Evolutionary conservation across 2,329 filamentous ascomycete genomes (phyloP), one percentile per base, ranked within the genome.

Genomic region (Venturia carpophila): DNA sequence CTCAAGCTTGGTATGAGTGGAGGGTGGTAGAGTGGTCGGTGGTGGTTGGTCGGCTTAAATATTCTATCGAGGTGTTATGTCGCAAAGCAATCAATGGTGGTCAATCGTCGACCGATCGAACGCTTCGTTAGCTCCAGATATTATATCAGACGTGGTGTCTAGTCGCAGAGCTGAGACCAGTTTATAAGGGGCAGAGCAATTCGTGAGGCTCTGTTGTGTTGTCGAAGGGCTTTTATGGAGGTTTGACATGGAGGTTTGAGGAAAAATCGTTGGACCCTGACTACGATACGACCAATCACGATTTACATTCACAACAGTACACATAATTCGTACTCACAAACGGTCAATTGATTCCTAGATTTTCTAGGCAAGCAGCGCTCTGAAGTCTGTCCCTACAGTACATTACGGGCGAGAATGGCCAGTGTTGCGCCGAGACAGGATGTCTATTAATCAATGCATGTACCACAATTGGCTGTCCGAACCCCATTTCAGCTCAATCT

Each of bases 401-500:
- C 17, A 15, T n/a, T 45, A 2, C 42, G 17, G 19, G 1, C 17
- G 15, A 45, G 42, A 11, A 11, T 21, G 19, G 39, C 10, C 39
- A 41, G 39, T 2, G 15, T 41, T 10, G 30, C 27, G 52, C 52
- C 52, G 10, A 15, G n/a, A 27, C 6, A 37, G 30, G 52, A 19
- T 19, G 15, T 19, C 19, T n/a, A 13, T 55, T 6, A 15, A 56
- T 58, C 52, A 58, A 58, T 58, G 52, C 52, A 58, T 58, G 30
- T 37, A 58, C 52, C 52, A 58, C 52, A 58, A 37, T 58, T 58
- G 52, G 52, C 52, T 34, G 15, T 43, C n/a, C n/a, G 15, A 43
- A 19, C 42, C 42, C 77, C 77, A 78, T 34, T 71, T 68, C 17
- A 78, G 69, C 27, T 72, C 72, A 21, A 79, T 76, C n/a, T 75